phyloP scores from a whole-genome alignment of 495 filamentous ascomycete genomes.

The Clohesyomyces aquaticus region DNA sequence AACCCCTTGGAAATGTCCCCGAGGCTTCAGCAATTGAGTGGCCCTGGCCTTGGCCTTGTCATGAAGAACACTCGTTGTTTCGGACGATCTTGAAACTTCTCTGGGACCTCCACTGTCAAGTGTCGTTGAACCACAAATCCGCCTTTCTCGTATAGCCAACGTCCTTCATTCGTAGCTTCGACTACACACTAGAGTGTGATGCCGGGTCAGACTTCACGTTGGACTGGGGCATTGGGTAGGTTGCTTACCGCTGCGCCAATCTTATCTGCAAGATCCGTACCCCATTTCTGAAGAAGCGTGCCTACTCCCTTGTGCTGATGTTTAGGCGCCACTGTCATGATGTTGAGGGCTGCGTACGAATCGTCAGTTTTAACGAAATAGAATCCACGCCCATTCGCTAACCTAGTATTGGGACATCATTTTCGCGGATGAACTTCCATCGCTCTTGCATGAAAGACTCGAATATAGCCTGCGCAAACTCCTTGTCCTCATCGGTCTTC shows the following conservation, averaged over 20 bases:
- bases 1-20: too few species aligned
- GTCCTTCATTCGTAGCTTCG: neutral
- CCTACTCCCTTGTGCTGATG: conserved; percentile 9
- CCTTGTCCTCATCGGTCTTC: conserved; percentile 11
- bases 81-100: conserved; percentile 1
- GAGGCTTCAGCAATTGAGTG: too few species aligned
- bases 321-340: conserved; percentile 13
- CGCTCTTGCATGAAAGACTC: neutral
- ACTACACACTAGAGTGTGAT: neutral
- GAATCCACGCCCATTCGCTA: neutral
- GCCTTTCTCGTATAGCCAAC: conserved; percentile 9
- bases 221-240: neutral
- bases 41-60: conserved; percentile 7
- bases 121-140: conserved; percentile 7
- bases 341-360: neutral
- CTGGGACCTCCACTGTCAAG: neutral
- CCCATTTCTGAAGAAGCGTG: neutral
- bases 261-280: conserved; percentile 3
- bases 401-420: conserved; percentile 11
- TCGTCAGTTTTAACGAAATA: too few species aligned
- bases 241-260: conserved; percentile 5
- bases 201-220: neutral
- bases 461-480: conserved; percentile 13
- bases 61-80: conserved; percentile 17
- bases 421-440: neutral